These are phyloP conservation scores for Iris macrosiphon DNA, from an alignment of 106 monocot genomes.

Conservation along the genomic window DNA sequence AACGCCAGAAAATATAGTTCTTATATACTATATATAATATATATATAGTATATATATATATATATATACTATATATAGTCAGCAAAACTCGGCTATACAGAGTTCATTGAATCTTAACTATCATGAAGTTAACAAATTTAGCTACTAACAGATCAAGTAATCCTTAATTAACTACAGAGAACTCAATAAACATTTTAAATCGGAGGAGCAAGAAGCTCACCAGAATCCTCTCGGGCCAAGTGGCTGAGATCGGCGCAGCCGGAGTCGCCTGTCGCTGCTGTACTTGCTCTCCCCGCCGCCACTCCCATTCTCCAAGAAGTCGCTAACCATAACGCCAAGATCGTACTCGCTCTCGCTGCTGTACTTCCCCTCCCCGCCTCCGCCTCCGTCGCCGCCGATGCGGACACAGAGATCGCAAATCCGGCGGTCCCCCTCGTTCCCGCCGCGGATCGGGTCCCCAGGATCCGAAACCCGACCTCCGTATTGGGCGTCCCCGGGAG, in stretches of 20 bases:
- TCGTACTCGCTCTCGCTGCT: constrained; percentile 95
- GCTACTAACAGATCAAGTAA: not conserved
- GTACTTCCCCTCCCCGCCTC: constrained; percentile 5
- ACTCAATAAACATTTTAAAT: no score
- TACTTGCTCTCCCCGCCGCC: constrained; percentile 43
- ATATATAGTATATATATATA: no score
- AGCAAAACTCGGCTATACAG: no score
- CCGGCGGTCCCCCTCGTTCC: constrained; percentile 19
- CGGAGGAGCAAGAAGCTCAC: constrained; percentile 41
- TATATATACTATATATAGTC: no score
- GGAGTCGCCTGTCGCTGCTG: constrained; percentile 85
- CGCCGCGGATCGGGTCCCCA: constrained; percentile 5
- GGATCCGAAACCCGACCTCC: constrained; percentile 10
- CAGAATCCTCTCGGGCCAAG: constrained; percentile 54
- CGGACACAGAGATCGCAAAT: constrained; percentile 10
- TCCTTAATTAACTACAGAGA: not conserved
- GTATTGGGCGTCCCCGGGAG: not conserved
- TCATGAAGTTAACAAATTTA: no score
- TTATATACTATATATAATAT: no score
- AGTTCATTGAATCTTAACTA: no score
- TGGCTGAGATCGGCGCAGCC: constrained; percentile 51
- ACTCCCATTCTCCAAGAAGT: constrained; percentile 86
- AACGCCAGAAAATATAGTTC: no score
- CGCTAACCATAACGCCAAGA: constrained; percentile 78
- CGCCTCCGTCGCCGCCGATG: constrained; percentile 12